Evolutionary conservation across 805 yeast species (phyloP).

Genomic region (Yarrowia keelungensis): DNA sequence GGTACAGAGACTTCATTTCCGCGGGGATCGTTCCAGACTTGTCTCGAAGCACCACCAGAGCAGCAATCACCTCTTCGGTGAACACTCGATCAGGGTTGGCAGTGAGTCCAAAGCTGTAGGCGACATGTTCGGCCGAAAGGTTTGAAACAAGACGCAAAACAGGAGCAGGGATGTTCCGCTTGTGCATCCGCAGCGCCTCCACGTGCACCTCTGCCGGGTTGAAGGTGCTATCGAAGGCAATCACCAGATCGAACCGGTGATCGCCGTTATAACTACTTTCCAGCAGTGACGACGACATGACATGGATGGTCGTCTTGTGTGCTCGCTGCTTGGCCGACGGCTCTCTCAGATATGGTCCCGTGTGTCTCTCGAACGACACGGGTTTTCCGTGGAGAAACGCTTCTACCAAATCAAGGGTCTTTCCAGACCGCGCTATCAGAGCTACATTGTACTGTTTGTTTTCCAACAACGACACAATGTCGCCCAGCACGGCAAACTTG

Average conservation of each 20-base stretch:
- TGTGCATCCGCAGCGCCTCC: slow-evolving; percentile 47
- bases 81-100: slow-evolving; percentile 52
- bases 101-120: slow-evolving; percentile 55
- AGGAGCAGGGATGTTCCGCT: slow-evolving; percentile 58
- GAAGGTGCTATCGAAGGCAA: slow-evolving; percentile 68
- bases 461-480: slow-evolving; percentile 64
- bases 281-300: slow-evolving; percentile 54
- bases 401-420: slow-evolving; percentile 77
- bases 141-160: slow-evolving; percentile 74
- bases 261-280: slow-evolving; percentile 43
- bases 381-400: slow-evolving; percentile 76
- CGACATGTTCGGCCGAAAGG: slow-evolving; percentile 84
- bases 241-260: slow-evolving; percentile 60
- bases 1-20: slow-evolving; percentile 75
- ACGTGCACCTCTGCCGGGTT: slow-evolving; percentile 53
- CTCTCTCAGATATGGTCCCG: slow-evolving; percentile 68
- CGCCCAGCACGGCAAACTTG: slow-evolving; percentile 74
- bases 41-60: slow-evolving; percentile 81
- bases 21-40: slow-evolving; percentile 83
- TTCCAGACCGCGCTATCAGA: slow-evolving; percentile 71
- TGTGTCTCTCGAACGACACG: slow-evolving; percentile 68
- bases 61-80: slow-evolving; percentile 75
- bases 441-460: slow-evolving; percentile 61
- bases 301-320: slow-evolving; percentile 51
- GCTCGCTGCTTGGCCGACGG: slow-evolving; percentile 46